Conservation (phyloP, 2,329 filamentous ascomycete genomes). For the Fusarium sp. region DNA sequence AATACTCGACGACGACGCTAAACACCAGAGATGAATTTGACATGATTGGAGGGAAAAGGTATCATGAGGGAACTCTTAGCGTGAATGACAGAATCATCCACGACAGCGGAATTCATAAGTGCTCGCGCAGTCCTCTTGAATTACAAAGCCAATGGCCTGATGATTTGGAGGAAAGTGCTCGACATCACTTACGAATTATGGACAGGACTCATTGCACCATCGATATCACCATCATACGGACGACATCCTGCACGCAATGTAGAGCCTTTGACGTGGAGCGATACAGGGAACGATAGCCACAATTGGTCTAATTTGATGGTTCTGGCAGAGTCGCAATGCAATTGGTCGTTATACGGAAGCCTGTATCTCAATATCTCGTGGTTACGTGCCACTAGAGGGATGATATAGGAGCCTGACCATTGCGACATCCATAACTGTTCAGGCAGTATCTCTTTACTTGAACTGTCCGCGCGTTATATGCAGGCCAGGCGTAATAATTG, state of each 20-base stretch:
- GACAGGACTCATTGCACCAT: not conserved
- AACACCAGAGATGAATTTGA: not conserved
- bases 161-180: not conserved
- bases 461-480: rapidly evolving
- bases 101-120: not conserved
- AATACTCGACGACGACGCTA: not conserved
- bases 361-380: not conserved
- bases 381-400: rapidly evolving
- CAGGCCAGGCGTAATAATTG: no score
- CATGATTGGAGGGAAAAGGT: not conserved
- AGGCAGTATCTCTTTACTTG: no score
- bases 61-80: not conserved
- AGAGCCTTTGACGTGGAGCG: not conserved
- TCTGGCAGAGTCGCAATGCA: not conserved
- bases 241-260: not conserved
- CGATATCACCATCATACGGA: not conserved
- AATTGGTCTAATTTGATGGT: not conserved
- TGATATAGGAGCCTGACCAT: not conserved
- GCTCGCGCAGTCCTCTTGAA: not conserved
- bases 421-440: not conserved
- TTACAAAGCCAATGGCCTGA: not conserved
- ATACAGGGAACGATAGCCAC: not conserved
- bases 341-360: not conserved
- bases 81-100: not conserved
- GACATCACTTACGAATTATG: not conserved